Evolutionary conservation across 139 green algal species (phyloP).

Genomic region (Chlamydomonas asymmetrica): DNA sequence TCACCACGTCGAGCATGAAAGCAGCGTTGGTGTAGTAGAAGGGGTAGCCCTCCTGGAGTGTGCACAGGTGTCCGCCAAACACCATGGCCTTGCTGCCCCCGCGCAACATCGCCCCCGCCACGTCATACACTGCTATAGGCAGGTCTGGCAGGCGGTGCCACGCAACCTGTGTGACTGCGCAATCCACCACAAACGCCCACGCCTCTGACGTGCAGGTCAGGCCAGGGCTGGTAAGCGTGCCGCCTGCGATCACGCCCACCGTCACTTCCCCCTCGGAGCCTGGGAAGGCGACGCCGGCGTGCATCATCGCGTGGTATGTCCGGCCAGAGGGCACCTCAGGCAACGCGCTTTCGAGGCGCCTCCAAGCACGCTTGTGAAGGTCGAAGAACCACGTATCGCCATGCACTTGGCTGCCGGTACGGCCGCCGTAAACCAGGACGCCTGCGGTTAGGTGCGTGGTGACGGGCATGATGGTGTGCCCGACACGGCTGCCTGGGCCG

Average conservation of each 20-base stretch:
- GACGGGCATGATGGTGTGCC: neutral
- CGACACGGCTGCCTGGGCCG: constrained; percentile 18
- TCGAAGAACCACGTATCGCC: constrained; percentile 34
- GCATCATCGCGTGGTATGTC: constrained; percentile 15
- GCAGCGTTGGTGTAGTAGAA: no score
- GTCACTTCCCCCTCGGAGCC: neutral
- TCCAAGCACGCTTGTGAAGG: neutral
- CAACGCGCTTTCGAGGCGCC: neutral
- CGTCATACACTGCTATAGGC: constrained; percentile 32
- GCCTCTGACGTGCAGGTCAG: constrained; percentile 28
- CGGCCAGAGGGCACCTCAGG: neutral
- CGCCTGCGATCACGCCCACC: constrained; percentile 28
- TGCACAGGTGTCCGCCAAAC: constrained; percentile 43
- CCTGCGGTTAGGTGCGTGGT: neutral
- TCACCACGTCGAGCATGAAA: no score
- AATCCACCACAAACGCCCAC: constrained; percentile 34
- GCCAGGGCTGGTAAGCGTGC: constrained; percentile 28
- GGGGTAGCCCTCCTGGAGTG: no score
- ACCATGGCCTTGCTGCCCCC: neutral
- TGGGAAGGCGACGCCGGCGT: neutral
- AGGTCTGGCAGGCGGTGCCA: constrained; percentile 41
- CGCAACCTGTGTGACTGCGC: neutral
- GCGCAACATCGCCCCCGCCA: neutral
- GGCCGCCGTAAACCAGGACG: constrained; percentile 25
- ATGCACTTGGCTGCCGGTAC: neutral